A percentile compares a stretch with the other conserved stretches of the same genome.
Conservation (phyloP, 1,284 basidiomycete genomes). For the Leccinum fuscescens region DNA sequence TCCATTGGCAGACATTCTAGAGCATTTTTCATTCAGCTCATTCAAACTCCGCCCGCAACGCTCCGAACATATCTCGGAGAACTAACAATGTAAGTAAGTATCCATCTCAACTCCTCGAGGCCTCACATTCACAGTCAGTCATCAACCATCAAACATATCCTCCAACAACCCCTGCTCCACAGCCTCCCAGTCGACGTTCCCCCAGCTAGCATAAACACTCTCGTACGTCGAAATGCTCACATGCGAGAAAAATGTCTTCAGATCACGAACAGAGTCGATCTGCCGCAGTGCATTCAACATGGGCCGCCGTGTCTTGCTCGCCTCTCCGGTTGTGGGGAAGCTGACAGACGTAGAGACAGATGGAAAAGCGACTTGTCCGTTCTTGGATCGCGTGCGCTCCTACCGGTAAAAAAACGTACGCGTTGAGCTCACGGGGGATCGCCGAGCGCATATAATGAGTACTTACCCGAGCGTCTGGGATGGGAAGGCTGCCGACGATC, state of each 20-base stretch:
- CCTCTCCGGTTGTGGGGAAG: constrained; percentile 28
- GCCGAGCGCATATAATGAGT: not conserved
- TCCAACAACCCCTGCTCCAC: constrained; percentile 78
- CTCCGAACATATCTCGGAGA: too few relatives aligned
- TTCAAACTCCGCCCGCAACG: too few relatives aligned
- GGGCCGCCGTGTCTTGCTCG: constrained; percentile 64
- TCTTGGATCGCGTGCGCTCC: constrained; percentile 32
- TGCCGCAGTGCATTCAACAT: constrained; percentile 65
- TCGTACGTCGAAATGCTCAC: constrained; percentile 89
- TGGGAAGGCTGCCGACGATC: constrained; percentile 64
- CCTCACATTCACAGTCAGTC: constrained; percentile 4
- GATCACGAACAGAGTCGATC: constrained; percentile 78
- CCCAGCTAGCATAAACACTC: constrained; percentile 77
- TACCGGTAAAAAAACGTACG: not conserved
- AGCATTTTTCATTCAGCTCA: too few relatives aligned
- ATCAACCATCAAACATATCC: constrained; percentile 85
- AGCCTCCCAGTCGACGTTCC: constrained; percentile 82
- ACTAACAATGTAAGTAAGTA: too few relatives aligned
- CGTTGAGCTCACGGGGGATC: not conserved
- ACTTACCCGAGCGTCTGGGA: constrained; percentile 41
- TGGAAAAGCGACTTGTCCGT: constrained; percentile 18
- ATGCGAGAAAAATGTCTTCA: constrained; percentile 84
- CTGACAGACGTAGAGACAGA: constrained; percentile 24
- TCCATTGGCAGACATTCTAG: too few relatives aligned
- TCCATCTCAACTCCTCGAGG: too few relatives aligned